Evolutionary conservation across 2,329 filamentous ascomycete species (phyloP), one percentile per base, ranked within the genome.

Genomic region (Calonectria pseudoreteaudii): DNA sequence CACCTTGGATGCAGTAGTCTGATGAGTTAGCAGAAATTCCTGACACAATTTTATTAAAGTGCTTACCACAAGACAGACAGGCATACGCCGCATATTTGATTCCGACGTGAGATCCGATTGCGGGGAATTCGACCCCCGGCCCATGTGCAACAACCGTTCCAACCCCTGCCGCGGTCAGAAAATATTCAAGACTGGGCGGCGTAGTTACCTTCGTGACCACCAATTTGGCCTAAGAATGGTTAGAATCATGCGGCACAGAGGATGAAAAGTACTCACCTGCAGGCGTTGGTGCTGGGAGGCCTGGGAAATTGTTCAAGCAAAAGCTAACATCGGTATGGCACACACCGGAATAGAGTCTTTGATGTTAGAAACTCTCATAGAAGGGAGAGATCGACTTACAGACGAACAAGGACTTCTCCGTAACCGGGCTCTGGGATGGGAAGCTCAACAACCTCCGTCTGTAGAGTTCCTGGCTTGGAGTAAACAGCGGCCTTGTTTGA

Each of bases 241-340:
- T 2, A 52, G 30, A 66, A 49, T 38, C 1, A 18, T 26, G 5
- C 5, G 7, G 6, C 7, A 20, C 4, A 20, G n/a, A n/a, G n/a
- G n/a, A 44, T 13, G 2, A 13, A 10, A 18, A 36, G 14, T 9
- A 38, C 34, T 34, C 53, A 74, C 68, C 72, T 68, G 44, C 52
- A 9, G 64, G 72, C 4, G 68, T 71, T 20, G 68, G 64, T 9
- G 41, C 56, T 8, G 72, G 72, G 20, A 74, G 34, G 38, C 44
- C 56, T 3, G 53, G 36, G 36, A 74, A 74, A 16, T 50, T 18
- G 38, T 71, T 71, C 36, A 68, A 49, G 31, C 72, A 74, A 26
- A 74, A 64, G 13, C 53, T 68, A n/a, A 65, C 28, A 31, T 74
- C 72, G 14, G 72, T 74, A 62, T 74, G 72, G 4, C 72, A 74